Base-by-base conservation (phyloP, 2,329 filamentous ascomycete genomes). In the Phaeophleospora eucalypticola region DNA sequence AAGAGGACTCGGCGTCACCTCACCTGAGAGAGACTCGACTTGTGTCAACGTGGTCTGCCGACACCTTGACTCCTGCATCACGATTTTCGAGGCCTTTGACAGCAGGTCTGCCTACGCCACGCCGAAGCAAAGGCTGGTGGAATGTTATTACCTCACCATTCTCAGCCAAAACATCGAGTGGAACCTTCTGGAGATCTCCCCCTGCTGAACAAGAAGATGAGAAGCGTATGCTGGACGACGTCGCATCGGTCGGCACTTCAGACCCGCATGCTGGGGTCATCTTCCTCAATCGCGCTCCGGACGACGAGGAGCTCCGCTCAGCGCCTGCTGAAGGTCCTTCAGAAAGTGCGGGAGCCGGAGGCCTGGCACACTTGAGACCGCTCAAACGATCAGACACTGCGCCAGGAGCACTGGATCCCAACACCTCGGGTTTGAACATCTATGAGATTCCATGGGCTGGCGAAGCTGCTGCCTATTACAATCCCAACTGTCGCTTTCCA, bases 121-220 rank as follows among this genome's bases (percentile, higher is more conserved):
- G 79, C 9, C 76, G 75, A 45, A 84, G 83, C 19, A 75, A 76
- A 49, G 86, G 86, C 16, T 89, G 86, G 85, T 89, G 86, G 86
- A 86, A 87, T 58, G 76, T 86, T 54, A 80, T 89, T 45, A 83
- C 79, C 6, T 86, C 85, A 1, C 86, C 86, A 0, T 89, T 89
- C 58, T 64, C 62, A 17, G 59, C 62, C 2, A 52, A 46, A 29
- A 55, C 58, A 1, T 44, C 52, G 1, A 48, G 40, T 19, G 43
- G 45, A 9, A 36, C 44, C 18, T 65, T 64, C 47, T 60, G 54
- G 56, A 53, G 47, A 10, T 64, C 63, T 14, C 58, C 61, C 7
- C 45, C 39, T 34, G 18, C 35, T 14, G 36, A 52, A 3, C 40
- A 54, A 8, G 54, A 54, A 12, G 52, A 51, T 7, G 51, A 54